Evolutionary conservation across 164 flowering plant genomes (phyloP).

Genomic region (Magnolia officinalis): DNA sequence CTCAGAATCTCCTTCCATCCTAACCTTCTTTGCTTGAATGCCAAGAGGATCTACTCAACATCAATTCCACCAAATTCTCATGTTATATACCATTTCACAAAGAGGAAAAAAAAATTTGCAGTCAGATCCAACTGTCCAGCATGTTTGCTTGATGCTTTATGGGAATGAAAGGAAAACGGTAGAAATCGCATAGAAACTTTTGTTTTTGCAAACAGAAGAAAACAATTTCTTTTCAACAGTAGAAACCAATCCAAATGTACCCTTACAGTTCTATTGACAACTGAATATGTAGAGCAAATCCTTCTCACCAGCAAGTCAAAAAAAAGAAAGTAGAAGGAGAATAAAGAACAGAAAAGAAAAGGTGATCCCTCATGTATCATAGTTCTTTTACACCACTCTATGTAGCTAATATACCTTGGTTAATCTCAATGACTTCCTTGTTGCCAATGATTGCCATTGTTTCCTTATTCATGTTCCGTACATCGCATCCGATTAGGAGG

Average conservation of each 20-base stretch:
- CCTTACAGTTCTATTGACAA: no score
- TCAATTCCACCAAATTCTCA: background rate
- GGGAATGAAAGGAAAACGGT: no score
- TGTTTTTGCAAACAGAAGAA: no score
- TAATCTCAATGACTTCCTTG: conserved; percentile 73
- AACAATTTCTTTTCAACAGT: no score
- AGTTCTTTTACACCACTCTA: background rate
- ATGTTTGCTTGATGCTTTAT: no score
- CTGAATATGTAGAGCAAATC: background rate
- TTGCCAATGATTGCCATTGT: conserved; percentile 63
- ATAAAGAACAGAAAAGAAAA: background rate
- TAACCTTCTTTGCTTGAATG: conserved; percentile 73
- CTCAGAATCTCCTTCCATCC: conserved; percentile 66
- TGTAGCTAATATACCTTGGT: conserved; percentile 50
- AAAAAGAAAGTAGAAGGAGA: background rate
- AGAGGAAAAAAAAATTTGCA: no score
- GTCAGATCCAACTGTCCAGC: no score
- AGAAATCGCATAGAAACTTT: no score
- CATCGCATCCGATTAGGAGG: conserved; percentile 85
- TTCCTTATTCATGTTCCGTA: conserved; percentile 54
- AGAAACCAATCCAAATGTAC: no score
- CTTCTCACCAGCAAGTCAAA: background rate
- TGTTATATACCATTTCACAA: background rate
- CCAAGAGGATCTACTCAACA: conserved; percentile 54
- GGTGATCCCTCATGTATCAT: background rate